Evolutionary conservation across 2,329 filamentous ascomycete genomes (phyloP), one percentile per base, ranked within the genome.

Genomic region (Fusarium redolens): DNA sequence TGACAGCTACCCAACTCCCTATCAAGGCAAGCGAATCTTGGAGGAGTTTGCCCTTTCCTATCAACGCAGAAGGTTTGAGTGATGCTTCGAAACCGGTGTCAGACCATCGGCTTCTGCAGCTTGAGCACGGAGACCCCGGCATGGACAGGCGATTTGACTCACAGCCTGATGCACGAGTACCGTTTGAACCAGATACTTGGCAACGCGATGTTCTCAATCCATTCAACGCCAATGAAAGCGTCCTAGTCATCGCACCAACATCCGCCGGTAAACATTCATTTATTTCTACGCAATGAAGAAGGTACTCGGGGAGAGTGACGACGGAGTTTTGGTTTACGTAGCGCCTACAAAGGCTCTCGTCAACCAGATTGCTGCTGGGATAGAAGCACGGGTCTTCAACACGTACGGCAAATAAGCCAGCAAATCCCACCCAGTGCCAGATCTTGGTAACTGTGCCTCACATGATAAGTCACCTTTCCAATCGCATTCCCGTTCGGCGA

Each of bases 261-360:
- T 93, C 91, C 30, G 91, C 93, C 1, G 93, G 93, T 71, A 96
- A 80, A 96, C 93, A 0, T 96, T 95, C 79, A 95, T 95, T 65
- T 92, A 90, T 2, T 96, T 95, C 80, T 95, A 96, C 75, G 92
- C 93, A 3, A 96, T 95, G 91, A 92, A 92, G 76, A 91, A 93
- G 77, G 84, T 95, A 2, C 83, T 96, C 14, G 86, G 92, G 77
- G 86, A 87, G 7, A 89, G 89, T 69, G 88, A 95, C 67, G 89
- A 94, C 54, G 90, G 89, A 5, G 87, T 95, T 5, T 81, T 96
- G 11, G 91, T 95, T 1, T 96, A 95, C 73, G 91, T 96, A 10
- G 93, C 92, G 1, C 93, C 93, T 0, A 95, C 93, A 0, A 96
- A 96, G 78, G 92, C 93, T 7, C 93, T 96, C 15, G 92, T 95